These are phyloP conservation scores for Emmonsia crescens DNA, from an alignment of 2,329 filamentous ascomycete genomes.

Conservation along the genomic window DNA sequence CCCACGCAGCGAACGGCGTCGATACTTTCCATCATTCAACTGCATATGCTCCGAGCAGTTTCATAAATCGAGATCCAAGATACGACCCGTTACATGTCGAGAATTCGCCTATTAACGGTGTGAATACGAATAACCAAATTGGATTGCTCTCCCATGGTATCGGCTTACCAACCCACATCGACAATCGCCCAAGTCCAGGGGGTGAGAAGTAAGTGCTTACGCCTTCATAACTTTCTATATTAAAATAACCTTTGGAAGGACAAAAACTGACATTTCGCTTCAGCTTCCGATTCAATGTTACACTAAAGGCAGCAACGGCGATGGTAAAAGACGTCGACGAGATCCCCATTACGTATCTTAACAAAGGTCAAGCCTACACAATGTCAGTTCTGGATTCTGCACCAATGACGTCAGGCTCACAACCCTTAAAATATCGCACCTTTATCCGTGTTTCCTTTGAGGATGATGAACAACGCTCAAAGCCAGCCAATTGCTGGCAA, in stretches of 20 bases:
- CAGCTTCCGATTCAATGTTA: conserved; percentile 62
- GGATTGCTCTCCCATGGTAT: not conserved
- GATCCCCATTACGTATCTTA: conserved; percentile 94
- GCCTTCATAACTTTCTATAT: conserved; percentile 18
- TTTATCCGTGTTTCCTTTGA: conserved; percentile 95
- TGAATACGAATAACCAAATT: not conserved
- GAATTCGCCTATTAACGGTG: conserved; percentile 47
- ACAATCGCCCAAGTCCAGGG: not conserved
- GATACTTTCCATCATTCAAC: conserved; percentile 56
- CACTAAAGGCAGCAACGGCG: conserved; percentile 84
- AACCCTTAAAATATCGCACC: conserved; percentile 67
- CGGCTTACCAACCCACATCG: conserved; percentile 16
- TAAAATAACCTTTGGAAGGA: not conserved
- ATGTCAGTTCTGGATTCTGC: conserved; percentile 72
- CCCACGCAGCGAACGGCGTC: conserved; percentile 55
- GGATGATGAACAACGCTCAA: conserved; percentile 81
- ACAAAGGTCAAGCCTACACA: conserved; percentile 92
- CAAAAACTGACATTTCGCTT: not conserved
- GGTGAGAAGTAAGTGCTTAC: conserved; percentile 42
- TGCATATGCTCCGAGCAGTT: conserved; percentile 64
- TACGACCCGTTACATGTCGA: conserved; percentile 70
- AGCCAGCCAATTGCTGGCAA: conserved; percentile 75
- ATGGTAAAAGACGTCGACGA: conserved; percentile 74
- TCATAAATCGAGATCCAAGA: conserved; percentile 67
- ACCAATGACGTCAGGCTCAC: conserved; percentile 46